These are phyloP conservation scores for Globisporangium yorkense DNA, from an alignment of 352 stramenopile species.

Conservation along the genomic window DNA sequence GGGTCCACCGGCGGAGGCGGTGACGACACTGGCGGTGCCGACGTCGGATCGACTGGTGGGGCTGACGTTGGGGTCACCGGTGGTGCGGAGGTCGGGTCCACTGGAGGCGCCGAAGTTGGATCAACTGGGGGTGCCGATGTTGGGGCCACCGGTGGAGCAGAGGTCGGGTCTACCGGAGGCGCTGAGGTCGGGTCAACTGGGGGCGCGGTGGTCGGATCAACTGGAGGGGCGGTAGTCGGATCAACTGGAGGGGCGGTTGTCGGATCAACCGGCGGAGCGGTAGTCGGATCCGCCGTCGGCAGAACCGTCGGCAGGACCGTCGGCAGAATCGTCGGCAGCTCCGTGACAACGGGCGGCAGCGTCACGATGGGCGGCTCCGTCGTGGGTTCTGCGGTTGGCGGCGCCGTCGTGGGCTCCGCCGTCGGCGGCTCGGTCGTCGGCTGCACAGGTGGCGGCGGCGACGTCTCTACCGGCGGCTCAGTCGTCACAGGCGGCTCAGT, in stretches of 20 bases:
- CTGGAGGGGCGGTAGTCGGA: slow-evolving; percentile 3
- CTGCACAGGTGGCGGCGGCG: not conserved
- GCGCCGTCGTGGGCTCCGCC: not conserved
- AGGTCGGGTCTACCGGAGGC: not conserved
- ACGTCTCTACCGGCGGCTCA: not conserved
- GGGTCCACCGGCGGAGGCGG: not conserved
- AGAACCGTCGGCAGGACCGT: not conserved
- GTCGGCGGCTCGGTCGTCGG: not conserved
- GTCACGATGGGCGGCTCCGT: slow-evolving; percentile 7
- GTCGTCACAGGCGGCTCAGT: slow-evolving; percentile 1
- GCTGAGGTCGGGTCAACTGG: not conserved
- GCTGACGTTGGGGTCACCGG: not conserved
- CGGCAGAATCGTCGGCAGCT: too few relatives aligned
- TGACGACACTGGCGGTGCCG: too few relatives aligned
- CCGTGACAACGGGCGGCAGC: not conserved
- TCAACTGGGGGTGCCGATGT: slow-evolving; percentile 15
- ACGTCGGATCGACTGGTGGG: not conserved
- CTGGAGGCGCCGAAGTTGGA: slow-evolving; percentile 5
- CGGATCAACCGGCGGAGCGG: not conserved
- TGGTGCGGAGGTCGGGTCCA: not conserved
- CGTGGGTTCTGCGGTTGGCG: slow-evolving; percentile 7
- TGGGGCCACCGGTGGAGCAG: not conserved
- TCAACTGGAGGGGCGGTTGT: slow-evolving; percentile 1
- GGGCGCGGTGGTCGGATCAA: not conserved
- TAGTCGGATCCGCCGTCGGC: slow-evolving; percentile 1